Evolutionary conservation across 768 basidiomycete genomes (phyloP).

Genomic region (Hygrophoropsis aurantiaca): DNA sequence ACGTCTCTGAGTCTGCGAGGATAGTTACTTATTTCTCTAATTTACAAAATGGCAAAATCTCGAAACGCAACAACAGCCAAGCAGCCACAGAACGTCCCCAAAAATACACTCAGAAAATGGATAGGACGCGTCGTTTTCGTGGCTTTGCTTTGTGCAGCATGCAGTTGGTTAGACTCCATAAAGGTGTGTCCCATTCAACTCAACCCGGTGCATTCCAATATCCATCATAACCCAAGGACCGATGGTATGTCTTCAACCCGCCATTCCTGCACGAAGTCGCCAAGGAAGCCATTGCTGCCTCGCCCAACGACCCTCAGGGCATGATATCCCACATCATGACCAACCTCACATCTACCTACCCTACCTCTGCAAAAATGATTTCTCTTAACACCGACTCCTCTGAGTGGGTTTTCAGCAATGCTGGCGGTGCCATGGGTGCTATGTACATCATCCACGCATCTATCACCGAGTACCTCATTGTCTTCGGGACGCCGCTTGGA

Average conservation of each 20-base stretch:
- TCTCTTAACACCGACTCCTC: constrained; percentile 54
- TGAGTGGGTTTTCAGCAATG: constrained; percentile 97
- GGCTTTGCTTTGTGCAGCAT: constrained; percentile 33
- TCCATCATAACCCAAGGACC: constrained; percentile 48
- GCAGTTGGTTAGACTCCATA: constrained; percentile 57
- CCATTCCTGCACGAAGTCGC: constrained; percentile 69
- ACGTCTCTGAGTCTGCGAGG: too few species aligned
- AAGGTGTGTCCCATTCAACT: constrained; percentile 43
- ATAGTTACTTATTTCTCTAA: too few species aligned
- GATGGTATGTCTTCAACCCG: constrained; percentile 88
- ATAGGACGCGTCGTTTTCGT: constrained; percentile 23
- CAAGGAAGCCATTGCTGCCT: constrained; percentile 65
- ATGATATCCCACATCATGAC: constrained; percentile 82
- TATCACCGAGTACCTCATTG: constrained; percentile 95
- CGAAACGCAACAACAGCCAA: background rate
- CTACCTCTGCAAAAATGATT: constrained; percentile 49
- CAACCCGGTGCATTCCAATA: background rate
- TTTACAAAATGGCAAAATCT: constrained; percentile 24
- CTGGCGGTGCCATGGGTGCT: constrained; percentile 96
- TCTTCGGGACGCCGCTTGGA: constrained; percentile 94
- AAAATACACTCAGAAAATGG: constrained; percentile 31
- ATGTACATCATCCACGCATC: constrained; percentile 98
- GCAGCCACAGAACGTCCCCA: background rate
- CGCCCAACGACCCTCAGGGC: constrained; percentile 61
- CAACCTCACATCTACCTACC: constrained; percentile 76